Evolutionary conservation across 768 basidiomycete species (phyloP).

Genomic region (Megacollybia marginata): DNA sequence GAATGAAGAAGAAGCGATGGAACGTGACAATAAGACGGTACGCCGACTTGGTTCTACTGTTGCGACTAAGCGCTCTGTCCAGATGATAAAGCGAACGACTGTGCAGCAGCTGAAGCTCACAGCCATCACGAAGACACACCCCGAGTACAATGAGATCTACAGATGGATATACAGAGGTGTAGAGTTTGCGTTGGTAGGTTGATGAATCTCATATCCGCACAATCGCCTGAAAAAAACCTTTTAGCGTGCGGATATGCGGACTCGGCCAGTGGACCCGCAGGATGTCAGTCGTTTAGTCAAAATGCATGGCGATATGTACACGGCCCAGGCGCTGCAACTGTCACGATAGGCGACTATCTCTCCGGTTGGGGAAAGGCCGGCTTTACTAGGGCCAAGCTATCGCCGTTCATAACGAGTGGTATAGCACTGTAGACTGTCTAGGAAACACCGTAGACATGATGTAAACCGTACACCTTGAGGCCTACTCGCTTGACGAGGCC

Average conservation of each 20-base stretch:
- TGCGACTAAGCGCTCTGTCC: neutral
- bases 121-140: constrained; percentile 33
- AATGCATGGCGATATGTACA: constrained; percentile 40
- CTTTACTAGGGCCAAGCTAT: too few species aligned
- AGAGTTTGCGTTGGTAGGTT: constrained; percentile 41
- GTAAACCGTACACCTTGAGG: too few species aligned
- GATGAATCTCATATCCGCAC: neutral
- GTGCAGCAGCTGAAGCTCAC: constrained; percentile 36
- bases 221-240: neutral
- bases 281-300: constrained; percentile 32
- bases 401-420: too few species aligned
- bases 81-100: constrained; percentile 40
- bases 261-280: constrained; percentile 25
- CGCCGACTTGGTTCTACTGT: constrained; percentile 11
- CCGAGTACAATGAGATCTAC: constrained; percentile 46
- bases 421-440: too few species aligned
- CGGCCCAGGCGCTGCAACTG: constrained; percentile 7
- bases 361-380: too few species aligned
- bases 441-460: too few species aligned
- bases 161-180: constrained; percentile 39
- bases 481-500: too few species aligned
- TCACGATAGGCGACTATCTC: too few species aligned
- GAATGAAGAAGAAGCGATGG: constrained; percentile 23
- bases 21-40: constrained; percentile 59
- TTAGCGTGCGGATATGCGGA: constrained; percentile 37